Conservation (phyloP, 2,329 filamentous ascomycete genomes). For the Huntiella abstrusa region DNA sequence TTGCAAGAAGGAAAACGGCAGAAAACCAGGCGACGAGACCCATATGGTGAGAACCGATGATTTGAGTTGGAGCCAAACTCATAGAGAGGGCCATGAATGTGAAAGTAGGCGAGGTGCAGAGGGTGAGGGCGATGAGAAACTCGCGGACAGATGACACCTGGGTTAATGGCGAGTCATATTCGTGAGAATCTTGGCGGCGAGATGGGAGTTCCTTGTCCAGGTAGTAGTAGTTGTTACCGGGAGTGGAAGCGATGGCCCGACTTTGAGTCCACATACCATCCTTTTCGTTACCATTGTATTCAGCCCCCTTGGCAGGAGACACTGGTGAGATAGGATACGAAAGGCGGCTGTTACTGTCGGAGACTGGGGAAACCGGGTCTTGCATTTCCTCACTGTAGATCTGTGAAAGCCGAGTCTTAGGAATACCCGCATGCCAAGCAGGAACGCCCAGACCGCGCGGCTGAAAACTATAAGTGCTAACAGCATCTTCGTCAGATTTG, state of each 20-base stretch:
- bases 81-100: slow-evolving; percentile 10
- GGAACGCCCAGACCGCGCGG: slow-evolving; percentile 1
- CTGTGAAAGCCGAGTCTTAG: background rate
- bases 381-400: background rate
- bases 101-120: slow-evolving; percentile 9
- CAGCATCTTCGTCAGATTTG: background rate
- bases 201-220: background rate
- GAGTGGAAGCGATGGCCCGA: background rate
- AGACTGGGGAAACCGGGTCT: background rate
- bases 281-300: background rate
- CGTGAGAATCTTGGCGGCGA: background rate
- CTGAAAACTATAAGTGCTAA: slow-evolving; percentile 2
- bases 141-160: slow-evolving; percentile 11
- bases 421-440: background rate
- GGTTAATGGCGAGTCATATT: background rate
- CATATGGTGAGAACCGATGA: slow-evolving; percentile 10
- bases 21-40: slow-evolving; percentile 26
- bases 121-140: slow-evolving; percentile 10
- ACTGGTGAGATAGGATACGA: slow-evolving; percentile 1
- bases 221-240: background rate
- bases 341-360: background rate
- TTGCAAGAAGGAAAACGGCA: slow-evolving; percentile 35
- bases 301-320: background rate
- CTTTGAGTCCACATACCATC: background rate
- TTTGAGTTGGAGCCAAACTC: slow-evolving; percentile 9